phyloP scores from a whole-genome alignment of 768 basidiomycete species.

The Gyrodon lividus region DNA sequence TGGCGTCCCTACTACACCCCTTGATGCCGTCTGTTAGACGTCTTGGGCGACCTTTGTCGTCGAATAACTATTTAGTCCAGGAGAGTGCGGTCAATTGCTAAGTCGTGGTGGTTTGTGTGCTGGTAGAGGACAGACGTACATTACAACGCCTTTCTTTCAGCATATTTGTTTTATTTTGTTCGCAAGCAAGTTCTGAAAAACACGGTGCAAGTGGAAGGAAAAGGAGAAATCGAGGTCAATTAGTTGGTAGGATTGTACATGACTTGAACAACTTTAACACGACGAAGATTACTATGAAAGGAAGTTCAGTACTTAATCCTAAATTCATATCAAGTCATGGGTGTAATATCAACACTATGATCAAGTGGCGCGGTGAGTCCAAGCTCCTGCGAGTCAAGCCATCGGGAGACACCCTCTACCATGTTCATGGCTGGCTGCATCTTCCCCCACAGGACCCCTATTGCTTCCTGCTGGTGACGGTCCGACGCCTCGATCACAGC shows the following conservation, averaged over 20 bases:
- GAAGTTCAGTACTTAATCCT: too few species aligned
- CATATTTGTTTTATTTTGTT: not conserved
- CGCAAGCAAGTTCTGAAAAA: too few species aligned
- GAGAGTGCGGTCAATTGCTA: conserved; percentile 6
- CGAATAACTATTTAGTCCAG: conserved; percentile 22
- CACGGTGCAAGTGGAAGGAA: not conserved
- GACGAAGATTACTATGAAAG: conserved; percentile 11
- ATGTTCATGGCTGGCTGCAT: conserved; percentile 33
- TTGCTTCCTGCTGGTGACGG: conserved; percentile 21
- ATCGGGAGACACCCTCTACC: conserved; percentile 29
- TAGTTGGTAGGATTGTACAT: not conserved
- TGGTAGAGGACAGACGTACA: conserved; percentile 19
- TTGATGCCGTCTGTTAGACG: conserved; percentile 15
- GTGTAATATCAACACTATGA: not conserved
- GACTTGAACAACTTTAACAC: not conserved
- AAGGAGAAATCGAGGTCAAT: not conserved
- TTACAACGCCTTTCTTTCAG: conserved; percentile 30
- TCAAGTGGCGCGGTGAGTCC: conserved; percentile 18
- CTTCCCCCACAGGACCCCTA: conserved; percentile 25
- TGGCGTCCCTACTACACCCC: conserved; percentile 23
- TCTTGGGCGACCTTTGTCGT: conserved; percentile 28
- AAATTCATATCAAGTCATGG: not conserved
- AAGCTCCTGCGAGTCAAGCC: conserved; percentile 31
- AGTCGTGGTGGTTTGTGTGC: not conserved
- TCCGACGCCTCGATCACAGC: conserved; percentile 12